Evolutionary conservation across 2,329 filamentous ascomycete genomes (phyloP).

Genomic region (Monosporascus sp.): DNA sequence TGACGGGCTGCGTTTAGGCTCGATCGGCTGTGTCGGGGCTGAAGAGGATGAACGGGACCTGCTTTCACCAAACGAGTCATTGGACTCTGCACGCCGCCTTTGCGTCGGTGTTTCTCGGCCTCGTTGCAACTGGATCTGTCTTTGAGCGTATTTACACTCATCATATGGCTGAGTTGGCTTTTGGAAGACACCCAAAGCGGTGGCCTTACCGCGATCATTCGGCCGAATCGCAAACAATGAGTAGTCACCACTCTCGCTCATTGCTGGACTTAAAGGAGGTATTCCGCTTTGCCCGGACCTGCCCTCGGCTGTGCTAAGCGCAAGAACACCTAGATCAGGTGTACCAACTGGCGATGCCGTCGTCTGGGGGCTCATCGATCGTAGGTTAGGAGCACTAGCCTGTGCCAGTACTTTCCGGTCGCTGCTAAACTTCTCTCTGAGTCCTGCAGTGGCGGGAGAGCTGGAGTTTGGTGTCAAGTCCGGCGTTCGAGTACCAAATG

Average conservation of each 20-base stretch:
- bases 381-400: conserved; percentile 65
- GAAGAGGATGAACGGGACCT: conserved; percentile 46
- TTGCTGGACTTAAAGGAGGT: conserved; percentile 61
- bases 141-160: conserved; percentile 77
- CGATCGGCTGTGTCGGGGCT: conserved; percentile 30
- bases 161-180: conserved; percentile 74
- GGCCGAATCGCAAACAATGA: conserved; percentile 62
- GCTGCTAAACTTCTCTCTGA: conserved; percentile 39
- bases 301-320: conserved; percentile 31
- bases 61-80: conserved; percentile 32
- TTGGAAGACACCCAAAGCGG: conserved; percentile 38
- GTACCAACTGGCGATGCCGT: conserved; percentile 32
- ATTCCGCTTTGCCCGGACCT: conserved; percentile 31
- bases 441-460: conserved; percentile 39
- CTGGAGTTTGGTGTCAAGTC: conserved; percentile 40
- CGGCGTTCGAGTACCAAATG: conserved; percentile 44
- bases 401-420: conserved; percentile 46
- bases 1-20: conserved; percentile 20
- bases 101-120: conserved; percentile 59
- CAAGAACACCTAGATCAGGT: conserved; percentile 27
- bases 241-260: conserved; percentile 68
- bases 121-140: conserved; percentile 75
- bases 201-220: conserved; percentile 54
- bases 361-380: conserved; percentile 46
- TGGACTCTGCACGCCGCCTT: conserved; percentile 41